Evolutionary conservation across 176 grass and related monocot species (phyloP), one percentile per base, ranked within the genome.

Genomic region (Eleusine indica): DNA sequence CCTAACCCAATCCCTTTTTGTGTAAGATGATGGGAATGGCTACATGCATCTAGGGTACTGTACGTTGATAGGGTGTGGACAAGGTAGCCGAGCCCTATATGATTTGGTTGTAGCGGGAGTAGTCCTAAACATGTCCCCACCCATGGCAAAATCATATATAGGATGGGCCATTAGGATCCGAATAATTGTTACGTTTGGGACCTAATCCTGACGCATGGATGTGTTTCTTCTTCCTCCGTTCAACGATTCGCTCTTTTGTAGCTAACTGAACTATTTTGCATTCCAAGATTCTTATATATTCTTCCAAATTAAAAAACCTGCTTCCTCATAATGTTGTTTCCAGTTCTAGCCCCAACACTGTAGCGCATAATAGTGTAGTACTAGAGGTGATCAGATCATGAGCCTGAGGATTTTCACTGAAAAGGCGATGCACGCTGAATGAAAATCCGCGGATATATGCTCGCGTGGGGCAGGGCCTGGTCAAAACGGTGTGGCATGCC

Each of bases 21-120:
- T 70, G 64, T 84, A 57, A 22, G 82, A 85, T 64, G 63, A 88
- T 25, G 66, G 85, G 64, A 41, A 76, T 76, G 72, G 69, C 19
- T 84, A 43, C 71, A 86, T 70, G 42, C n/a, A 41, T 72, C 41
- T 71, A 80, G 35, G 12, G 42, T 38, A 22, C 43, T 72, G 25
- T 25, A 35, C 32, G 73, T 56, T 61, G 60, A 41, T 46, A 53
- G 44, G 37, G 58, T 79, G 68, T 68, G 60, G 87, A 69, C 69
- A 62, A 69, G 66, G 75, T 74, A 80, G 73, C 68, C 84, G 60
- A 69, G 66, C 49, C 51, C 67, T 60, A 66, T 44, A 67, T 62
- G 79, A 86, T 90, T 78, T 82, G 78, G 77, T 82, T 77, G 6
- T 69, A 46, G 56, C 49, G 58, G 54, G 44, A 38, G 22, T 28